These are phyloP conservation scores for Pseudoneurospora amorphoporcata DNA, from an alignment of 495 filamentous ascomycete species.

Conservation along the genomic window DNA sequence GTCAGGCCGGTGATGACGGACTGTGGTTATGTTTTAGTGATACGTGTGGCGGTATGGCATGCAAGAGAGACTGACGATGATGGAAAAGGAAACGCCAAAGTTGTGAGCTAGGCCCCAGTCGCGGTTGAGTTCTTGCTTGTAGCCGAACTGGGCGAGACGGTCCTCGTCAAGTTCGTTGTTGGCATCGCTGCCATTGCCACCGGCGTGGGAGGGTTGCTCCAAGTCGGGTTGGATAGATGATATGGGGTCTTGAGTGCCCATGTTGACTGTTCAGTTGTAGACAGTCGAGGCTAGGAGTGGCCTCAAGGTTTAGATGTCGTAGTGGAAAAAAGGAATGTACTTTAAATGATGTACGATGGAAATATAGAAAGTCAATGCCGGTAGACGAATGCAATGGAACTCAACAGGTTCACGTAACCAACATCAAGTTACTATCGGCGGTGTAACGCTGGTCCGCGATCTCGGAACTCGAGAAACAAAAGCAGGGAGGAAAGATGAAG, in stretches of 20 bases:
- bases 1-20: slow-evolving; percentile 54
- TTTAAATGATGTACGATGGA: background rate
- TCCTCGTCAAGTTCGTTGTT: slow-evolving; percentile 38
- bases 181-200: slow-evolving; percentile 1
- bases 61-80: slow-evolving; percentile 39
- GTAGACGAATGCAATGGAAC: background rate
- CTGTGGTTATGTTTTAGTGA: slow-evolving; percentile 16
- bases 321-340: too few relatives aligned
- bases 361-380: background rate
- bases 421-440: background rate
- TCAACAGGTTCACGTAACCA: background rate
- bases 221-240: slow-evolving; percentile 7
- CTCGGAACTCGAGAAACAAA: background rate
- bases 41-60: too few relatives aligned
- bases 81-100: slow-evolving; percentile 57
- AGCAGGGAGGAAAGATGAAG: background rate
- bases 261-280: background rate
- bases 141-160: slow-evolving; percentile 48
- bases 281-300: background rate
- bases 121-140: slow-evolving; percentile 51
- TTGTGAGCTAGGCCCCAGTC: slow-evolving; percentile 55
- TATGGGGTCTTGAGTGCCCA: background rate
- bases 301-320: background rate
- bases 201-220: slow-evolving; percentile 13
- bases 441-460: background rate